Percentiles rank a stretch among this genome's conserved stretches.
phyloP scores from a whole-genome alignment of 2,329 filamentous ascomycete genomes.

The Cercospora citrullina region DNA sequence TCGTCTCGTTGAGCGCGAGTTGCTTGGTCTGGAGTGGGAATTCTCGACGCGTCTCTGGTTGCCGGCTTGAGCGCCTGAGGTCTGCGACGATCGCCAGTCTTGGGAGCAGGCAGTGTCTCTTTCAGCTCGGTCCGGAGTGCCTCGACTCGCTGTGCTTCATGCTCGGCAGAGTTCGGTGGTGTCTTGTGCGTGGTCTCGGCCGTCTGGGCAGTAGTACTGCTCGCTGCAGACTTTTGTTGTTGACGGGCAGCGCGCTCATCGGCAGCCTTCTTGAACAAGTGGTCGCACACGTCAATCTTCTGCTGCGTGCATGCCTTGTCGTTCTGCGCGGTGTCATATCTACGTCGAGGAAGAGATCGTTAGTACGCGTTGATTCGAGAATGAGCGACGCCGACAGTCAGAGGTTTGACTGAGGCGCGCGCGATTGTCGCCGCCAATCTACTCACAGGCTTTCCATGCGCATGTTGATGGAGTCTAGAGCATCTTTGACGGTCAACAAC shows the following conservation, averaged over 20 bases:
- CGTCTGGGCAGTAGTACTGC: neutral
- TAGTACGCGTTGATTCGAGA: neutral
- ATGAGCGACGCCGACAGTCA: neutral
- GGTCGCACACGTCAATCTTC: constrained; percentile 1
- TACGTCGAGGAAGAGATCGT: neutral
- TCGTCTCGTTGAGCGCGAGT: neutral
- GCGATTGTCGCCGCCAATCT: neutral
- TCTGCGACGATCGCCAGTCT: neutral
- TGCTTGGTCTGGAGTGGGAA: neutral
- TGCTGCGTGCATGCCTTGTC: constrained; percentile 3
- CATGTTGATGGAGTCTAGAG: neutral
- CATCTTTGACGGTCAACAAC: neutral
- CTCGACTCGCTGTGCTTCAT: neutral
- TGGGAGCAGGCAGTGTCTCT: neutral
- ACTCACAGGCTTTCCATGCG: neutral
- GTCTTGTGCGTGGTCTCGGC: neutral
- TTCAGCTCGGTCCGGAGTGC: neutral
- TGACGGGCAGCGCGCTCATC: neutral
- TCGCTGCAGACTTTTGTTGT: neutral
- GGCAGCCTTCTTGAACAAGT: constrained; percentile 1
- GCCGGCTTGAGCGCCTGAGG: neutral
- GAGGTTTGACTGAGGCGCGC: neutral
- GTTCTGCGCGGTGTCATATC: constrained; percentile 1
- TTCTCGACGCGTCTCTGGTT: neutral
- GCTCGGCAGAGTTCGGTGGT: neutral